Evolutionary conservation across 352 stramenopile genomes (phyloP).

Genomic region (Pythium phragmiticola): DNA sequence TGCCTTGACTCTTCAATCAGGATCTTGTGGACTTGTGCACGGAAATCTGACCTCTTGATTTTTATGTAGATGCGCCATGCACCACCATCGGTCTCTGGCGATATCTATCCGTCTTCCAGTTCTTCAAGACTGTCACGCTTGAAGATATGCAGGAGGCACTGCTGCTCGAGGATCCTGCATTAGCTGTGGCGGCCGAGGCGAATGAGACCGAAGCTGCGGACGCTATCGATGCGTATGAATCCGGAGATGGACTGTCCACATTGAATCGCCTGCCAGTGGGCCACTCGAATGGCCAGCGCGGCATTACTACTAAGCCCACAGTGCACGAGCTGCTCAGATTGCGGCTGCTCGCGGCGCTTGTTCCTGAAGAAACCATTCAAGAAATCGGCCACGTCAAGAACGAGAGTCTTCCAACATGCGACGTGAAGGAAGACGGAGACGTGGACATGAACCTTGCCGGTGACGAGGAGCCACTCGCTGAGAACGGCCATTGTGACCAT

Average conservation of each 20-base stretch:
- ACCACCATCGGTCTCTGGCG: conserved; percentile 71
- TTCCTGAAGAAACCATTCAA: background rate
- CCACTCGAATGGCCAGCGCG: background rate
- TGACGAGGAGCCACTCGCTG: background rate
- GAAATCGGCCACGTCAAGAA: conserved; percentile 1
- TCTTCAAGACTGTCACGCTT: conserved; percentile 57
- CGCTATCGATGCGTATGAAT: background rate
- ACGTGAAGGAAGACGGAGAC: background rate
- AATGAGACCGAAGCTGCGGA: background rate
- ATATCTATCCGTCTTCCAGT: conserved; percentile 57
- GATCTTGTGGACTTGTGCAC: background rate
- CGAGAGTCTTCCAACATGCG: background rate
- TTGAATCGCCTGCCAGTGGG: background rate
- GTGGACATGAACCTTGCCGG: conserved; percentile 2
- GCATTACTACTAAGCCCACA: background rate
- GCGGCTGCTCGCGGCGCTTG: conserved; percentile 21
- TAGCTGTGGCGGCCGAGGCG: background rate
- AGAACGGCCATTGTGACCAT: background rate
- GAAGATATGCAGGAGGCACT: conserved; percentile 61
- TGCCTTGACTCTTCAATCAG: conserved; percentile 12
- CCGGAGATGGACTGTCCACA: background rate
- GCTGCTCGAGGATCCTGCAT: conserved; percentile 48
- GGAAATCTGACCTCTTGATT: background rate
- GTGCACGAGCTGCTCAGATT: conserved; percentile 11
- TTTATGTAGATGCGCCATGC: conserved; percentile 49